These are phyloP conservation scores for Cyberlindnera sargentensis DNA, from an alignment of 805 yeast genomes.

Conservation along the genomic window DNA sequence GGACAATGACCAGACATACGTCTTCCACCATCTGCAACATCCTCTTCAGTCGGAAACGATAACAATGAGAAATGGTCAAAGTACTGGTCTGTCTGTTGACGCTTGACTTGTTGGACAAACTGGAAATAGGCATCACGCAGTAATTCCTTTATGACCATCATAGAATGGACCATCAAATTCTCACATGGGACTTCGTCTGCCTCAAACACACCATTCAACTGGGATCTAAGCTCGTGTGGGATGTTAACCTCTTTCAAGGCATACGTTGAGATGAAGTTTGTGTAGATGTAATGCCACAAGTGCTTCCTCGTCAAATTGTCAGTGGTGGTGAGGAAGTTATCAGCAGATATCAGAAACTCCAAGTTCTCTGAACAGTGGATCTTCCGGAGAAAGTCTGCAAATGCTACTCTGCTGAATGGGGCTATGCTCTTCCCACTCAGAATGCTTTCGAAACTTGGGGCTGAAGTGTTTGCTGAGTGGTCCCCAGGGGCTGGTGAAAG, in stretches of 20 bases:
- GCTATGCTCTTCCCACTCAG: slow-evolving; percentile 19
- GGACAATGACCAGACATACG: slow-evolving; percentile 17
- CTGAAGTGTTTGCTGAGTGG: slow-evolving; percentile 1
- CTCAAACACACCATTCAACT: slow-evolving; percentile 6
- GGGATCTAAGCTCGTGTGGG: slow-evolving; percentile 20
- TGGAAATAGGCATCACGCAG: slow-evolving; percentile 21
- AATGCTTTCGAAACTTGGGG: slow-evolving; percentile 19
- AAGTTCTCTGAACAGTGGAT: slow-evolving; percentile 23
- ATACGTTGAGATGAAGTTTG: slow-evolving; percentile 33
- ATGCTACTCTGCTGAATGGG: slow-evolving; percentile 23
- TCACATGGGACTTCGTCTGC: slow-evolving; percentile 10
- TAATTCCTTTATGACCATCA: slow-evolving; percentile 17
- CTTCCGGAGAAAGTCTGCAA: slow-evolving; percentile 17
- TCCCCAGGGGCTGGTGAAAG: slow-evolving; percentile 15
- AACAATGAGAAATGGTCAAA: slow-evolving; percentile 11
- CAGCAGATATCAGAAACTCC: slow-evolving; percentile 20
- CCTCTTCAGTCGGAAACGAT: slow-evolving; percentile 13
- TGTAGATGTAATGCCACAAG: slow-evolving; percentile 23
- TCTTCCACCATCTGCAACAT: neutral
- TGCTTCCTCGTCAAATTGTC: slow-evolving; percentile 5
- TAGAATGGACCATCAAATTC: slow-evolving; percentile 16
- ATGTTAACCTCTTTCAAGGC: slow-evolving; percentile 31
- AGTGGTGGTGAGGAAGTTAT: slow-evolving; percentile 10
- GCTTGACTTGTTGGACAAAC: slow-evolving; percentile 15
- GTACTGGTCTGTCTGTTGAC: neutral